phyloP scores from a whole-genome alignment of 768 basidiomycete species.

The Phaeolepiota aurea region DNA sequence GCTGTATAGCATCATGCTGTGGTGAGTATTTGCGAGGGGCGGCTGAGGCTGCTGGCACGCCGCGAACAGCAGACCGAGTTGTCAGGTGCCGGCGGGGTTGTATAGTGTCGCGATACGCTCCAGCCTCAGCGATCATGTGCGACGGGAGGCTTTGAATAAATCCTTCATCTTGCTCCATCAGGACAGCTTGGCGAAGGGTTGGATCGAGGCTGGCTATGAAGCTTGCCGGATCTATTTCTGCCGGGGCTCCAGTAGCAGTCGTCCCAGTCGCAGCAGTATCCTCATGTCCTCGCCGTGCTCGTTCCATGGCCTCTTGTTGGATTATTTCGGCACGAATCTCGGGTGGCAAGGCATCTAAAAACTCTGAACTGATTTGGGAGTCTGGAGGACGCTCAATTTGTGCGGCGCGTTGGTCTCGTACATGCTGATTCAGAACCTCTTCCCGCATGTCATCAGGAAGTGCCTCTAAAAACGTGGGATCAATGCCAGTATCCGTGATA shows the following conservation, averaged over 20 bases:
- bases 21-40: conserved; percentile 40
- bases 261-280: conserved; percentile 23
- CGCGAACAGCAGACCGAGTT: conserved; percentile 20
- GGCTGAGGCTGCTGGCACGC: conserved; percentile 16
- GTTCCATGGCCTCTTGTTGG: conserved; percentile 87
- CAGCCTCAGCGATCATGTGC: conserved; percentile 81
- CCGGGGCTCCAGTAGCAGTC: conserved; percentile 44
- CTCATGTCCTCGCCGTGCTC: conserved; percentile 41
- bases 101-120: conserved; percentile 54
- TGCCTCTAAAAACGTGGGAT: conserved; percentile 95
- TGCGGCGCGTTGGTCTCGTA: conserved; percentile 83
- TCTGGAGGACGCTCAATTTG: conserved; percentile 67
- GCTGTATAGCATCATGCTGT: conserved; percentile 83
- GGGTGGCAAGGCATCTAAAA: conserved; percentile 91
- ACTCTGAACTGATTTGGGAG: conserved; percentile 90
- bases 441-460: conserved; percentile 98
- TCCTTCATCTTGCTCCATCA: conserved; percentile 82
- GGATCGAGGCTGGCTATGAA: conserved; percentile 92
- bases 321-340: conserved; percentile 96
- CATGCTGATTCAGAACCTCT: conserved; percentile 95
- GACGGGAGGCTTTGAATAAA: conserved; percentile 77
- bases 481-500: conserved; percentile 98
- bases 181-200: conserved; percentile 80
- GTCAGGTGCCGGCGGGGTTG: conserved; percentile 22
- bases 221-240: conserved; percentile 81